Base-by-base conservation (phyloP, 306 rosid species). In the Gleditsia sinensis region DNA sequence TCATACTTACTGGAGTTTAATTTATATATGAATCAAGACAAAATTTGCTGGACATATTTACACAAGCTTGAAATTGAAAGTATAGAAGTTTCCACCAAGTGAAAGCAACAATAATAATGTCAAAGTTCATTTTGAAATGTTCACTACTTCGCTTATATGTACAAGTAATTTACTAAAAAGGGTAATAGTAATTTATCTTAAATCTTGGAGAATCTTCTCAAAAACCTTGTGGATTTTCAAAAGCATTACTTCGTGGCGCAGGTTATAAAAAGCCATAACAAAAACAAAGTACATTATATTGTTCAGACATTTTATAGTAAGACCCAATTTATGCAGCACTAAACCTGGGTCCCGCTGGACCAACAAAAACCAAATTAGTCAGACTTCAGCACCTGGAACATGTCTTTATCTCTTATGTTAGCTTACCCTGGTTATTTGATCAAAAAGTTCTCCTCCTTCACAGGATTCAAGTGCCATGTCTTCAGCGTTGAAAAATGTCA, bases 381-480 rank as follows among this genome's bases (percentile, higher is more conserved):
- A 50, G 45, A 71, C 65, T 34, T 71, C 70, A 49, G 76, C 63
- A 69, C 46, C 67, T 56, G 23, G 78, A 68, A 55, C 25, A 72
- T 50, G 46, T 37, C 53, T 39, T 66, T 19, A 72, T 37, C 49
- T 54, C 21, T 54, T 49, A 40, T 19, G 49, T 54, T 71, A 74
- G 81, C 97, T 88, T 86, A 95, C 99, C 96, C 98, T 91, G 77
- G 89, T 89, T 83, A 95, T 95, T 84, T 92, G 99, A 81, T 95
- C 99, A 86, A 95, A 95, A 76, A 95, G 99, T 60, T 95, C 99
- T 79, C 99, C 99, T 39, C 99, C 99, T 88, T 95, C 99, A 76
- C 99, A 95, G 75, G 99, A 95, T 76, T 95, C 99, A 77, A 95
- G 93, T 66, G 98, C 99, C 99, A 95, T 95, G 78, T 95, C 99